phyloP scores from a whole-genome alignment of 139 green algal species.

The Trebouxia sp. region DNA sequence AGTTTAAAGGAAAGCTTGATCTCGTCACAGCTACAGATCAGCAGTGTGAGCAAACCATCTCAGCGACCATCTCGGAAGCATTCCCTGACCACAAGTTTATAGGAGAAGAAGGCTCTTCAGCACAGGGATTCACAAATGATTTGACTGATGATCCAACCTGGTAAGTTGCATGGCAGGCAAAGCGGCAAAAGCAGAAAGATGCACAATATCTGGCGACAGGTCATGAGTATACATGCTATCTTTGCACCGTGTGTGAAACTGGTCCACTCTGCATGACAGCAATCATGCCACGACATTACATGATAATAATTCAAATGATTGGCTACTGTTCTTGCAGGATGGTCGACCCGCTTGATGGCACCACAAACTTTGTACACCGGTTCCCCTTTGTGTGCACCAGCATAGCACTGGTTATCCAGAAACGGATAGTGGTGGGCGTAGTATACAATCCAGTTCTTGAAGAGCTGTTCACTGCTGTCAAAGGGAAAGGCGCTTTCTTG shows the following conservation, averaged over 20 bases:
- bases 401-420: slow-evolving; percentile 77
- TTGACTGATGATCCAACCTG: slow-evolving; percentile 91
- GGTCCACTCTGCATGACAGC: too few relatives aligned
- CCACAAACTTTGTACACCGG: slow-evolving; percentile 99
- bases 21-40: slow-evolving; percentile 97
- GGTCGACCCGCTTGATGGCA: slow-evolving; percentile 79
- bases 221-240: too few relatives aligned
- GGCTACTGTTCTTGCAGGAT: slow-evolving; percentile 21
- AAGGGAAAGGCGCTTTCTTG: slow-evolving; percentile 71
- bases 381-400: slow-evolving; percentile 94
- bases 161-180: slow-evolving; percentile 79
- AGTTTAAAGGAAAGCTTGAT: slow-evolving; percentile 66
- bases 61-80: slow-evolving; percentile 45
- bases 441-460: slow-evolving; percentile 94
- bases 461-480: slow-evolving; percentile 75
- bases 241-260: too few relatives aligned
- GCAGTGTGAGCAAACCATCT: slow-evolving; percentile 74
- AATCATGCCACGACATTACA: background rate
- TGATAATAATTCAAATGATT: background rate
- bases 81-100: slow-evolving; percentile 86
- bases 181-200: too few relatives aligned
- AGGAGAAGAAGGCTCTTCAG: slow-evolving; percentile 72
- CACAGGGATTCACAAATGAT: slow-evolving; percentile 47
- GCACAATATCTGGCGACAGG: too few relatives aligned
- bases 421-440: slow-evolving; percentile 66